These are phyloP conservation scores for Detonula confervacea DNA, from an alignment of 352 stramenopile genomes.

Conservation along the genomic window DNA sequence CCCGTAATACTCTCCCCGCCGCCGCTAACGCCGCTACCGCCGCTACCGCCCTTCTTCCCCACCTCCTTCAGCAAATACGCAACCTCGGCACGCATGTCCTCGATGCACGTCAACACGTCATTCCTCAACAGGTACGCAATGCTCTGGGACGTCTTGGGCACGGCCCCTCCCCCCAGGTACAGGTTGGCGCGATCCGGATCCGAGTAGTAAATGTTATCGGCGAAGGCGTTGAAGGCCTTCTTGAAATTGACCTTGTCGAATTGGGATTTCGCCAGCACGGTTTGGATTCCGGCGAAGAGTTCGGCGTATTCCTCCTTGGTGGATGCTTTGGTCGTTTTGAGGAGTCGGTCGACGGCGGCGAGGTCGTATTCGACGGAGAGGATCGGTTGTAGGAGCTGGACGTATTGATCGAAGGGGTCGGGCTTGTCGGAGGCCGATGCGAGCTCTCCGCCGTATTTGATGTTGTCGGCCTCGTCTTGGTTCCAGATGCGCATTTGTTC, in stretches of 20 bases:
- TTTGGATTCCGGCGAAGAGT: constrained; percentile 32
- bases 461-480: constrained; percentile 75
- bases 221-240: constrained; percentile 82
- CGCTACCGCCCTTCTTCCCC: constrained; percentile 6
- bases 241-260: constrained; percentile 79
- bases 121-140: constrained; percentile 81
- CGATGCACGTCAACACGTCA: constrained; percentile 76
- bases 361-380: constrained; percentile 66
- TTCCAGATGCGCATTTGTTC: constrained; percentile 77
- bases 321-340: constrained; percentile 35
- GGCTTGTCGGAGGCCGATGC: constrained; percentile 33
- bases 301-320: constrained; percentile 10
- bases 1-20: constrained; percentile 21
- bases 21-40: background rate
- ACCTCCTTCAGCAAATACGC: constrained; percentile 61
- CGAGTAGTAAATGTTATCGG: constrained; percentile 85
- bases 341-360: constrained; percentile 44
- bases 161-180: constrained; percentile 79
- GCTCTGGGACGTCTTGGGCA: constrained; percentile 70
- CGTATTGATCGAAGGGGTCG: constrained; percentile 49
- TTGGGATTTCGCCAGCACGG: constrained; percentile 55
- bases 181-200: constrained; percentile 82
- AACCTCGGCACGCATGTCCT: constrained; percentile 73
- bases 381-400: constrained; percentile 71
- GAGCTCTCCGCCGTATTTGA: constrained; percentile 76